Percentiles rank a stretch among this genome's conserved stretches.
These are phyloP conservation scores for Melastoma malabathricum DNA, from an alignment of 345 rosid genomes.

Conservation along the genomic window DNA sequence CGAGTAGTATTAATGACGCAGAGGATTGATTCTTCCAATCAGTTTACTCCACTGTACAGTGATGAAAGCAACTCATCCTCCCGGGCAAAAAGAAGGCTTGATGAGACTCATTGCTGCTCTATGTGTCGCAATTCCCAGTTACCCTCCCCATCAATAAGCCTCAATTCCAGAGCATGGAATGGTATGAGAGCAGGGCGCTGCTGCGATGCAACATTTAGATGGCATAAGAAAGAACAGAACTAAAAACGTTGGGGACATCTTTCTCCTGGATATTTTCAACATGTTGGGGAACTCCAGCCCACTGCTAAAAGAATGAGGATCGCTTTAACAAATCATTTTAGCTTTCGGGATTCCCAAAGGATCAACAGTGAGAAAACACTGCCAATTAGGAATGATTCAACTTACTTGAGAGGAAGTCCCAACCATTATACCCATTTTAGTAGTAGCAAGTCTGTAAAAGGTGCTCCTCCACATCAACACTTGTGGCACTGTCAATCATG, in stretches of 20 bases:
- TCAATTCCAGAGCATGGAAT: slow-evolving; percentile 69
- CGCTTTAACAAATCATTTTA: no score
- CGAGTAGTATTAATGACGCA: no score
- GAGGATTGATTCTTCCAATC: no score
- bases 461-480: slow-evolving; percentile 94
- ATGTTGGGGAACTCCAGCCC: no score
- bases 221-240: not conserved
- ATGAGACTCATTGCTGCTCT: slow-evolving; percentile 25
- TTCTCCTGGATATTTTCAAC: no score
- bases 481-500: slow-evolving; percentile 58
- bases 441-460: slow-evolving; percentile 69
- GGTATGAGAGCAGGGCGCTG: slow-evolving; percentile 96
- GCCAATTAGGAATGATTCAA: not conserved
- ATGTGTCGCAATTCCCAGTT: slow-evolving; percentile 84
- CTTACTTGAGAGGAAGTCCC: slow-evolving; percentile 89
- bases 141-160: slow-evolving; percentile 94
- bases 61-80: no score
- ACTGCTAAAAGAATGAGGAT: no score
- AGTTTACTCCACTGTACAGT: no score
- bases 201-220: slow-evolving; percentile 36
- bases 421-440: slow-evolving; percentile 69
- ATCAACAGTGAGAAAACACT: no score
- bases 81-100: no score
- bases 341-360: no score
- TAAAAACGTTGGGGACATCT: no score